Evolutionary conservation across 305 asterid genomes (phyloP).

Genomic region (Fraxinus sp.): DNA sequence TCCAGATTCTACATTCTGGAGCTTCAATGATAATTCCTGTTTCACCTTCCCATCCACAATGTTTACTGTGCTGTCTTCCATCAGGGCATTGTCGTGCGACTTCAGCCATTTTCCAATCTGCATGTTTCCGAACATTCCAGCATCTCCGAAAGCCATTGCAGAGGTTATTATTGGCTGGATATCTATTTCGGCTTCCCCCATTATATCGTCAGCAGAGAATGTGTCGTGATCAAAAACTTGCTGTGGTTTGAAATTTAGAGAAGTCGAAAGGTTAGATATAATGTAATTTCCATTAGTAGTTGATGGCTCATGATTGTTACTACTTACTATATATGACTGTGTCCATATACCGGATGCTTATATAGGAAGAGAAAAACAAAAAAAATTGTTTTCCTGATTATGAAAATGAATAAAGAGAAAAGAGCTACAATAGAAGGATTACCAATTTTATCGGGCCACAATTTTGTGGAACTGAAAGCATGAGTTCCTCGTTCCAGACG

Average conservation of each 20-base stretch:
- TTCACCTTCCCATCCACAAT: constrained; percentile 62
- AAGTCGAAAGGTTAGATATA: neutral
- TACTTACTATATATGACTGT: neutral
- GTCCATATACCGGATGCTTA: neutral
- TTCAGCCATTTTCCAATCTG: constrained; percentile 75
- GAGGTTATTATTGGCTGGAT: constrained; percentile 63
- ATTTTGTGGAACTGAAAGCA: constrained; percentile 56
- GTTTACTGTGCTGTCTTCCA: constrained; percentile 60
- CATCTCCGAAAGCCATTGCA: constrained; percentile 56
- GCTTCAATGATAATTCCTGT: constrained; percentile 59
- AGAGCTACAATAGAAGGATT: constrained; percentile 21
- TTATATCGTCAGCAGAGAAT: constrained; percentile 70
- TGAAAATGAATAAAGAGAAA: neutral
- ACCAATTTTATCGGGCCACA: constrained; percentile 69
- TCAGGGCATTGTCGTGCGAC: constrained; percentile 55
- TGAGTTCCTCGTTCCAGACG: constrained; percentile 67
- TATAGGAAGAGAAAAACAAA: neutral
- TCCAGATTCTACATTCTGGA: constrained; percentile 69
- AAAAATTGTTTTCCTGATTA: neutral
- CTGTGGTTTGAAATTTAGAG: constrained; percentile 25
- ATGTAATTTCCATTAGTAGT: neutral
- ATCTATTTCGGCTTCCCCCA: constrained; percentile 76
- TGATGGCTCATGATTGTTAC: neutral
- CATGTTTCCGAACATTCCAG: constrained; percentile 52
- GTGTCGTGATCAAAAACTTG: constrained; percentile 65